phyloP scores from a whole-genome alignment of 257 asterid genomes.

The Nicotiana sylvestris region DNA sequence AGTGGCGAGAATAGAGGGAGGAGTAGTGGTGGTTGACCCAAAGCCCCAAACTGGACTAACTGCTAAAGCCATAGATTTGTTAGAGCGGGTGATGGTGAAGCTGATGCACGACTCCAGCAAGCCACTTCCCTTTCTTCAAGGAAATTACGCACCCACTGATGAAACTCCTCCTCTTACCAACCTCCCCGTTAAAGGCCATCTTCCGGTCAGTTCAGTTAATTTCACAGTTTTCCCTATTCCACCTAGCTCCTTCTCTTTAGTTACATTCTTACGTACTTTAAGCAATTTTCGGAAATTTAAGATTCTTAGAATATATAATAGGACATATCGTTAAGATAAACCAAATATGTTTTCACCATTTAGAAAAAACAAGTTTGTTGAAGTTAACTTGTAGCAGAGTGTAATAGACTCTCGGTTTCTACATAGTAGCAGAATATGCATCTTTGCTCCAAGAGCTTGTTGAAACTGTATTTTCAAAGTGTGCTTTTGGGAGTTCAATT shows the following conservation, averaged over 20 bases:
- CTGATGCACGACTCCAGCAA: conserved; percentile 56
- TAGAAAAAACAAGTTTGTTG: not conserved
- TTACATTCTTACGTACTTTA: too few relatives aligned
- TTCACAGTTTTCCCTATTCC: not conserved
- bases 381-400: not conserved
- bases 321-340: not conserved
- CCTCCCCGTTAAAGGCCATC: conserved; percentile 62
- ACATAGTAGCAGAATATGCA: not conserved
- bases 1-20: conserved; percentile 35
- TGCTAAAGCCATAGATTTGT: conserved; percentile 71
- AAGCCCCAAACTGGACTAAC: conserved; percentile 53
- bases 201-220: conserved; percentile 56
- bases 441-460: not conserved
- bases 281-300: not conserved
- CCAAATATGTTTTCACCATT: not conserved
- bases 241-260: too few relatives aligned
- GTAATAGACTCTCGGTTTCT: not conserved
- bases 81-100: conserved; percentile 65
- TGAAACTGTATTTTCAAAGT: not conserved
- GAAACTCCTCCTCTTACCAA: conserved; percentile 75
- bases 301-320: not conserved
- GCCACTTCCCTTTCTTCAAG: conserved; percentile 70
- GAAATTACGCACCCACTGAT: conserved; percentile 69
- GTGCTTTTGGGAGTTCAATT: not conserved
- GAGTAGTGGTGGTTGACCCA: conserved; percentile 65